Percentiles rank a stretch among this genome's conserved stretches.
phyloP scores from a whole-genome alignment of 2,329 filamentous ascomycete species.

The Cryphonectria carpinicola region DNA sequence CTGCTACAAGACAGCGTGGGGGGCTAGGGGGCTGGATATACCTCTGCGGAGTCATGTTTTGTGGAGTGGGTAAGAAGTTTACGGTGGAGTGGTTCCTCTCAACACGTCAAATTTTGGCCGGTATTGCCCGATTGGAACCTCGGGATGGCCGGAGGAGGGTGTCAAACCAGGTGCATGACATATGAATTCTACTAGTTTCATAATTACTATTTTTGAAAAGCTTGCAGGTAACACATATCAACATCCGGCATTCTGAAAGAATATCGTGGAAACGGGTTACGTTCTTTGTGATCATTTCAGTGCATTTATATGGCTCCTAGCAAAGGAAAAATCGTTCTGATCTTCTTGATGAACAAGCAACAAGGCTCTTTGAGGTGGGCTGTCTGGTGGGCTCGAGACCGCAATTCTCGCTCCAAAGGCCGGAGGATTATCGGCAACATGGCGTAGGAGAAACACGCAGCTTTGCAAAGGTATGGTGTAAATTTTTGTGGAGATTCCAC shows the following conservation, averaged over 20 bases:
- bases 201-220: not conserved
- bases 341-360: not conserved
- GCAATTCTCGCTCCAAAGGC: not conserved
- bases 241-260: not conserved
- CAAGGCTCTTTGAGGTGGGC: not conserved
- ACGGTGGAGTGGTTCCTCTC: not conserved
- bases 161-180: not conserved
- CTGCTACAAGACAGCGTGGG: not conserved
- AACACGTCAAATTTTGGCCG: not conserved
- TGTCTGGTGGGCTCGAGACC: not conserved
- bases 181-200: not conserved
- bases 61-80: not conserved
- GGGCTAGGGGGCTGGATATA: not conserved
- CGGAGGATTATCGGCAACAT: not conserved
- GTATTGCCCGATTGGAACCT: slow-evolving; percentile 1
- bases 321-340: not conserved
- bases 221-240: too few species aligned
- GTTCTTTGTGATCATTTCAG: not conserved
- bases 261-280: not conserved
- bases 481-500: not conserved
- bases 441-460: not conserved
- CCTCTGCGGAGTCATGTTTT: not conserved
- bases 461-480: not conserved
- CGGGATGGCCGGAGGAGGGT: not conserved
- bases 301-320: not conserved